Conservation (phyloP, 2,329 filamentous ascomycete species). For the Alternaria longipes region DNA sequence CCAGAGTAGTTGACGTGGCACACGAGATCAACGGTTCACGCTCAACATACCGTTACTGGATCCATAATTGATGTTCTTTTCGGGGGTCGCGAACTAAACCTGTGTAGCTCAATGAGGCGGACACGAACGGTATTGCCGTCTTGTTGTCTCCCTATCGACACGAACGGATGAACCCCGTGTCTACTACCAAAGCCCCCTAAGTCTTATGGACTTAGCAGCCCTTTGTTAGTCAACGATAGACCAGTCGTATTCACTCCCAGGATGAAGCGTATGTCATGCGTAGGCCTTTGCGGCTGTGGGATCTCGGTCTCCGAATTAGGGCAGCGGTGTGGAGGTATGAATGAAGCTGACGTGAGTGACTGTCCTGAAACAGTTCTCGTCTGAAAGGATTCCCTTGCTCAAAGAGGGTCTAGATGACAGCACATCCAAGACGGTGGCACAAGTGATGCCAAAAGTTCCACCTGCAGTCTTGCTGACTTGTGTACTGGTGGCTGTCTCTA, state of each 20-base stretch:
- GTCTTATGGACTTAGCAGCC: not conserved
- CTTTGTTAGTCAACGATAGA: not conserved
- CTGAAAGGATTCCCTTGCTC: not conserved
- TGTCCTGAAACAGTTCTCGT: not conserved
- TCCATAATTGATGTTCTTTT: not conserved
- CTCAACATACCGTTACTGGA: not conserved
- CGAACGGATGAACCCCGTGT: not conserved
- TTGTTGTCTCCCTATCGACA: not conserved
- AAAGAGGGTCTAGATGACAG: not conserved
- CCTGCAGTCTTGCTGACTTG: not conserved
- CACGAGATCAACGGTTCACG: slow-evolving; percentile 3
- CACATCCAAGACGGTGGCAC: not conserved
- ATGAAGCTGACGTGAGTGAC: slow-evolving; percentile 5
- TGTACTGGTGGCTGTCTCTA: not conserved
- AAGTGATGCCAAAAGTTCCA: not conserved
- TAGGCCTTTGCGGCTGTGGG: not conserved
- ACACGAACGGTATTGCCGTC: not conserved
- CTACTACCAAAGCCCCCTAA: not conserved
- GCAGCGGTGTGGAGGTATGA: not conserved
- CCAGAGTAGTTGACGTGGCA: slow-evolving; percentile 1
- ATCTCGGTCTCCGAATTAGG: not conserved
- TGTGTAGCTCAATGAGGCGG: not conserved
- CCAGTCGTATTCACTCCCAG: not conserved
- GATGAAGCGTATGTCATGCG: not conserved
- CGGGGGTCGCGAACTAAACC: not conserved